phyloP scores from a whole-genome alignment of 108 stramenopile species.

The Cylindrotheca closterium region DNA sequence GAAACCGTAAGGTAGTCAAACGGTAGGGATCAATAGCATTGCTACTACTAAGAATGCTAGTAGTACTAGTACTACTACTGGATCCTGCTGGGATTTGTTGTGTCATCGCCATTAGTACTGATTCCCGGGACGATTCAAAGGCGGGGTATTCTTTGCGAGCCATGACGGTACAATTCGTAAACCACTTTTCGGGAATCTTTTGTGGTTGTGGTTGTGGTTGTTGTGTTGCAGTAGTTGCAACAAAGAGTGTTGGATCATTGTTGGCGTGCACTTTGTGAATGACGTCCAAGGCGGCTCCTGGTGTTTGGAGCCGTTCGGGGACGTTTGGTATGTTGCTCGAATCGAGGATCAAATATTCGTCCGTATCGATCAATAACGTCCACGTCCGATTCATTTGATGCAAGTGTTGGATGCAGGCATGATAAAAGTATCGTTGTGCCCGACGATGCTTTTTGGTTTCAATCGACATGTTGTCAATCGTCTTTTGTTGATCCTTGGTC shows the following conservation, averaged over 20 bases:
- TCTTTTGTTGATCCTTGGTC: conserved; percentile 3
- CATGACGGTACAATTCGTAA: neutral
- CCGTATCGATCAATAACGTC: conserved; percentile 47
- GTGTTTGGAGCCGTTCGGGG: neutral
- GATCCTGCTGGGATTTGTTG: too few species aligned
- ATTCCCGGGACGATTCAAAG: too few species aligned
- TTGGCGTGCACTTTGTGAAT: neutral
- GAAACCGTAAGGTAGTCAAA: too few species aligned
- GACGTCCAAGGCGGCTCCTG: neutral
- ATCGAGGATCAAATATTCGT: conserved; percentile 43
- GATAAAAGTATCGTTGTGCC: conserved; percentile 30
- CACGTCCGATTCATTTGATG: conserved; percentile 23
- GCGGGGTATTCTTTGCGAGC: too few species aligned
- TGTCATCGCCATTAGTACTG: too few species aligned
- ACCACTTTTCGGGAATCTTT: neutral
- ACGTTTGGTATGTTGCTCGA: too few species aligned
- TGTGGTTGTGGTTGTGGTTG: neutral
- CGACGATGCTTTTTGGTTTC: neutral
- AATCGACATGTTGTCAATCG: neutral
- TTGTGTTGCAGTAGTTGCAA: neutral
- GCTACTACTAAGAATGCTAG: too few species aligned
- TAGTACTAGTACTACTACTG: too few species aligned
- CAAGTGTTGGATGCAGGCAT: conserved; percentile 18
- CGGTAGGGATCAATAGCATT: too few species aligned
- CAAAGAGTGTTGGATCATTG: neutral